Percentiles rank a stretch among this genome's conserved stretches.
phyloP scores from a whole-genome alignment of 139 green algal species.

The Deuterostichococcus epilithicus region DNA sequence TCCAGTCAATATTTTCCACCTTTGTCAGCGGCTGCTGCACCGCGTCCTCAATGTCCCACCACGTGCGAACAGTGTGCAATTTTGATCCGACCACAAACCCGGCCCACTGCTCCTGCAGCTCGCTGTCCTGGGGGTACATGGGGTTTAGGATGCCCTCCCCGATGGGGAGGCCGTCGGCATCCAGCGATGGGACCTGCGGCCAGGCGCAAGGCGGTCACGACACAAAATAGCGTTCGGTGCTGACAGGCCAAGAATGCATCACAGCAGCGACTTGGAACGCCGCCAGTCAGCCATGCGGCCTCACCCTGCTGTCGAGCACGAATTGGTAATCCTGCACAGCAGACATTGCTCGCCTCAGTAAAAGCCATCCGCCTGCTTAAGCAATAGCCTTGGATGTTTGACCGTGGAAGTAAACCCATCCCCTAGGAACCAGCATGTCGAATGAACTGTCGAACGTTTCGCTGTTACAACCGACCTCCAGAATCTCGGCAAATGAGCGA shows the following conservation, averaged over 20 bases:
- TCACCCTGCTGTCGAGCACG: neutral
- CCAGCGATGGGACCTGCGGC: neutral
- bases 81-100: neutral
- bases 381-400: no score
- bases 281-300: no score
- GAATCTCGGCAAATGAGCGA: neutral
- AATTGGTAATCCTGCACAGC: neutral
- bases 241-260: no score
- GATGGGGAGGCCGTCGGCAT: neutral
- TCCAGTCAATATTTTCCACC: neutral
- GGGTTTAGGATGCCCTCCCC: neutral
- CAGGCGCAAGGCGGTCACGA: neutral
- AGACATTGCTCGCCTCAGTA: no score
- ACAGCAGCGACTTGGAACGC: no score
- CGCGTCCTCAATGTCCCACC: neutral
- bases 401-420: no score
- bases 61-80: neutral
- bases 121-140: neutral
- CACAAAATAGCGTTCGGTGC: no score
- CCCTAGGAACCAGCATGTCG: no score
- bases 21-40: neutral
- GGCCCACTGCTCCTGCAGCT: neutral
- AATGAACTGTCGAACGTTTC: no score
- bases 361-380: no score
- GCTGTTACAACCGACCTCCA: no score